Conservation (phyloP, 164 flowering plant species). For the Taxillus chinensis region DNA sequence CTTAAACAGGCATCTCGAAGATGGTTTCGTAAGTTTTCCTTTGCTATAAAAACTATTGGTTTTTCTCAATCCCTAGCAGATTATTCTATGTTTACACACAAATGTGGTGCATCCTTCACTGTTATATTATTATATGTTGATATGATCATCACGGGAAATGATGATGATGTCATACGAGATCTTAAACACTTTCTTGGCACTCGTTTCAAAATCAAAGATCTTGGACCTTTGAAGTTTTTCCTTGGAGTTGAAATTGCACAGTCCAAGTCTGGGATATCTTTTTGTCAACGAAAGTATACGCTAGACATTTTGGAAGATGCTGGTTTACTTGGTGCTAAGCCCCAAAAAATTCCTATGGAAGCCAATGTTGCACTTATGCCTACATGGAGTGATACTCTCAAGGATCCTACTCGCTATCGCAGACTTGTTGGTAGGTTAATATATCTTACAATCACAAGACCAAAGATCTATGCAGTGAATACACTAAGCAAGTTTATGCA, state of each 20-base stretch:
- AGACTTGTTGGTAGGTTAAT: background rate
- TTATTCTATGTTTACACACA: background rate
- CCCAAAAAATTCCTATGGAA: background rate
- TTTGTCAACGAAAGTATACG: background rate
- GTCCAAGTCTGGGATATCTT: background rate
- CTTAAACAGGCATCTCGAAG: conserved; percentile 4
- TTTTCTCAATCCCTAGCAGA: background rate
- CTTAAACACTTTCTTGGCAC: background rate
- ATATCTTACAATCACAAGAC: conserved; percentile 1
- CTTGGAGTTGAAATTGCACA: background rate
- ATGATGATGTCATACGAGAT: background rate
- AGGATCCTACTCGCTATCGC: background rate
- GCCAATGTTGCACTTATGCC: background rate
- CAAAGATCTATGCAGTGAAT: conserved; percentile 1
- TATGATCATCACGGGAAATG: conserved; percentile 1
- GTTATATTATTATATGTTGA: background rate
- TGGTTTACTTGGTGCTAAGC: conserved; percentile 1
- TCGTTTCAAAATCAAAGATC: too few relatives aligned
- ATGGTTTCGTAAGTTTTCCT: conserved; percentile 3
- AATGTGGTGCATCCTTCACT: background rate
- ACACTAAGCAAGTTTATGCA: conserved; percentile 2
- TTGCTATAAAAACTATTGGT: background rate
- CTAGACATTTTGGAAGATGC: background rate
- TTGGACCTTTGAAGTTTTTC: too few relatives aligned
- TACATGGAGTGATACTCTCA: background rate